Conservation (phyloP, 2,329 filamentous ascomycete genomes). For the Elsinoe fawcettii region DNA sequence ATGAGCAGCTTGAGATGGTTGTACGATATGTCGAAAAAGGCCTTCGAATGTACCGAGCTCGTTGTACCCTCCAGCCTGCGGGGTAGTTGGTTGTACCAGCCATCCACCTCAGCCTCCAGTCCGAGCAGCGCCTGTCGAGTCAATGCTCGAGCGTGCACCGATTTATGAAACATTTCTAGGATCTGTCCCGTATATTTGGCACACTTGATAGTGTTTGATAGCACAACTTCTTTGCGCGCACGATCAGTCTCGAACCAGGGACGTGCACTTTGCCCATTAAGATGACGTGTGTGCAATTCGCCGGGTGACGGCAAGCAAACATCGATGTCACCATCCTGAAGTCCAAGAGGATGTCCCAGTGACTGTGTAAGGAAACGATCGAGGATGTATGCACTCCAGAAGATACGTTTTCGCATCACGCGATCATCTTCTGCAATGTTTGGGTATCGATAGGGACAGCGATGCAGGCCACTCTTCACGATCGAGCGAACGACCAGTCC, state of each 20-base stretch:
- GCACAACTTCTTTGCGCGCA: constrained; percentile 20
- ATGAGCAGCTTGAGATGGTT: constrained; percentile 30
- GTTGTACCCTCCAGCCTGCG: constrained; percentile 19
- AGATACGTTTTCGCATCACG: constrained; percentile 35
- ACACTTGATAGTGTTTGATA: constrained; percentile 23
- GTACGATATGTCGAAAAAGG: constrained; percentile 28
- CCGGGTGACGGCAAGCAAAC: constrained; percentile 30
- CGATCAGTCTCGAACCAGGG: constrained; percentile 18
- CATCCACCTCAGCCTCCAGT: constrained; percentile 22
- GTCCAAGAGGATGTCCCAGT: constrained; percentile 31
- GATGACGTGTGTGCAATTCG: constrained; percentile 22
- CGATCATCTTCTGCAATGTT: constrained; percentile 23
- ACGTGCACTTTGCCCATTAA: background rate
- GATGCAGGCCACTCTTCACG: constrained; percentile 44
- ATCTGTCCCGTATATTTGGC: constrained; percentile 21
- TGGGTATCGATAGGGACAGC: constrained; percentile 44
- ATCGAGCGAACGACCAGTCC: constrained; percentile 42
- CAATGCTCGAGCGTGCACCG: constrained; percentile 19
- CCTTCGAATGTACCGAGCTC: constrained; percentile 20
- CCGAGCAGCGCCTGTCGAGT: constrained; percentile 21
- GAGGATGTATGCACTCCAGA: constrained; percentile 36
- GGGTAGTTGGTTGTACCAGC: constrained; percentile 23
- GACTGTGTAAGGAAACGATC: constrained; percentile 33
- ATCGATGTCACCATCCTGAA: constrained; percentile 34
- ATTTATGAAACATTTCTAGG: constrained; percentile 22